phyloP scores from a whole-genome alignment of 352 stramenopile genomes.

The Globisporangium okanoganense region DNA sequence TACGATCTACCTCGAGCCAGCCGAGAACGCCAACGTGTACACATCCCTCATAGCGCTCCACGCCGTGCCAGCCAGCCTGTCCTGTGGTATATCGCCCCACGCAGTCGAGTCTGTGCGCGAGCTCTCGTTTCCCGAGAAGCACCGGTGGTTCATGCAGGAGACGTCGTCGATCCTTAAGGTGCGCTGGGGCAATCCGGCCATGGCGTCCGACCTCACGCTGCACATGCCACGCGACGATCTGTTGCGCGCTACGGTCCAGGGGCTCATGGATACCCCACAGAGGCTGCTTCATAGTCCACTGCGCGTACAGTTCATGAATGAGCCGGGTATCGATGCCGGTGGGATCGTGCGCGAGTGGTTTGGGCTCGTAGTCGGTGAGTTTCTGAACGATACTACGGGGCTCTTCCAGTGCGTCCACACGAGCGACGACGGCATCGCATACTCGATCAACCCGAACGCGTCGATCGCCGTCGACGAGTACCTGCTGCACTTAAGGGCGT shows the following conservation, averaged over 20 bases:
- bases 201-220: conserved; percentile 23
- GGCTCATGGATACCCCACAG: conserved; percentile 28
- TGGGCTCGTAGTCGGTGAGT: conserved; percentile 38
- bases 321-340: conserved; percentile 74
- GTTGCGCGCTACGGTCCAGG: conserved; percentile 25
- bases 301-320: conserved; percentile 66
- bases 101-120: conserved; percentile 30
- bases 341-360: conserved; percentile 85
- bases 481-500: conserved; percentile 54
- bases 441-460: conserved; percentile 45
- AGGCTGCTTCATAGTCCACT: conserved; percentile 34
- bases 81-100: conserved; percentile 22
- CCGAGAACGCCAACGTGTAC: conserved; percentile 32
- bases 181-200: conserved; percentile 28
- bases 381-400: conserved; percentile 38
- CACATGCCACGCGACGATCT: conserved; percentile 36
- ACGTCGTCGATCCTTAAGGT: conserved; percentile 36
- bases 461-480: conserved; percentile 31
- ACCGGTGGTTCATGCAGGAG: conserved; percentile 56
- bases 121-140: conserved; percentile 47
- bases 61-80: conserved; percentile 13
- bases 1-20: conserved; percentile 19
- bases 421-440: conserved; percentile 33
- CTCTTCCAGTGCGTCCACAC: conserved; percentile 44
- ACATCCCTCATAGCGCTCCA: conserved; percentile 16